Percentiles rank a stretch among this genome's conserved stretches.
Conservation (phyloP, 257 asterid species). For the Nicotiana tomentosiformis region DNA sequence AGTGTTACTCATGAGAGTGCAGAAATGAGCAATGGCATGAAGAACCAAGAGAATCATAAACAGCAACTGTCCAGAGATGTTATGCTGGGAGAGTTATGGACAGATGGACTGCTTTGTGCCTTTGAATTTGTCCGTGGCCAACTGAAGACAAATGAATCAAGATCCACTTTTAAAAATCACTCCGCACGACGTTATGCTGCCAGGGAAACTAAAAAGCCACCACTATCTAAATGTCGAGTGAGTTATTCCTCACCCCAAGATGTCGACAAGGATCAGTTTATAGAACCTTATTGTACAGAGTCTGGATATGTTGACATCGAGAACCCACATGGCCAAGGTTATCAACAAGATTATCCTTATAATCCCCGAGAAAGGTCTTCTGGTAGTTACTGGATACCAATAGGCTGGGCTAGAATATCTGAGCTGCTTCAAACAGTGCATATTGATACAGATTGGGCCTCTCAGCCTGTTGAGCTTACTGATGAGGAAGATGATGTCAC, state of each 20-base stretch:
- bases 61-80: conserved; percentile 39
- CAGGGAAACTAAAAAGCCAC: conserved; percentile 23
- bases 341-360: conserved; percentile 19
- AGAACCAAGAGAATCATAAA: conserved; percentile 47
- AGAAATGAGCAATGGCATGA: conserved; percentile 20
- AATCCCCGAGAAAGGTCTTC: conserved; percentile 26
- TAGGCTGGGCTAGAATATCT: conserved; percentile 86
- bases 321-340: conserved; percentile 27
- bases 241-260: conserved; percentile 21
- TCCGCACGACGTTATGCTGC: conserved; percentile 22
- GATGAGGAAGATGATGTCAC: conserved; percentile 76
- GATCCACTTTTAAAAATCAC: conserved; percentile 28
- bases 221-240: conserved; percentile 20
- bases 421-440: conserved; percentile 66
- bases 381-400: conserved; percentile 80
- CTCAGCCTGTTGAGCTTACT: conserved; percentile 39
- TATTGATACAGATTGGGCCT: conserved; percentile 62
- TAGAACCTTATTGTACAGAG: conserved; percentile 39
- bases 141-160: conserved; percentile 28
- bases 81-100: conserved; percentile 68
- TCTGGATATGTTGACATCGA: conserved; percentile 21
- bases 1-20: background rate
- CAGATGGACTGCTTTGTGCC: conserved; percentile 90
- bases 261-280: conserved; percentile 14
- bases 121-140: conserved; percentile 64